Evolutionary conservation across 176 grass and related monocot genomes (phyloP), one percentile per base, ranked within the genome.

Genomic region (Thalia dealbata): DNA sequence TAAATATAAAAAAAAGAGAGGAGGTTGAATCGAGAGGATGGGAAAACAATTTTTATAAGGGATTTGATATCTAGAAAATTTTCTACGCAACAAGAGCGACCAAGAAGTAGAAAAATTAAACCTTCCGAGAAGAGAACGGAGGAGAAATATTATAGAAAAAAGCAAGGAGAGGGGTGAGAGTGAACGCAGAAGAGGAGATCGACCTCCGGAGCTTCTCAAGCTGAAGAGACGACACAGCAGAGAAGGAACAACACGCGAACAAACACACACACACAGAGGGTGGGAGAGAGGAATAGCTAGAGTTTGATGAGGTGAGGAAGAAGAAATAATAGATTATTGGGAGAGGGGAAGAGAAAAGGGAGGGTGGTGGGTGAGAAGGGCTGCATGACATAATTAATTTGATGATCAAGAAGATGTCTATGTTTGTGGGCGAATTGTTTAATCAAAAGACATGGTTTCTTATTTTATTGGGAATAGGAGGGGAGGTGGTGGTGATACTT

Each of bases 121-220:
- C 23, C 19, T 21, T n/a, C n/a, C n/a, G n/a, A n/a, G n/a, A 3
- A 9, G 13, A 43, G 24, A 22, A 0, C 32, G 14, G 27, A 30
- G 35, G 79, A 72, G 58, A 63, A 76, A n/a, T n/a, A n/a, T n/a
- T 70, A 80, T 66, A 68, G 78, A 84, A 75, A 71, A n/a, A n/a
- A n/a, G n/a, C n/a, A n/a, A 15, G 44, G 64, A 67, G 64, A 67
- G 19, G 73, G 50, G n/a, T n/a, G n/a, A 67, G 76, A 52, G 73
- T 79, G 72, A n/a, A n/a, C 52, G 69, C 25, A 30, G 38, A 63
- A 73, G 72, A 62, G 29, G 62, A 30, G 30, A 24, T 2, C 26
- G 30, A 24, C 12, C 26, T 68, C 14, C 10, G 32, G 15, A 56
- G 69, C 73, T 69, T 29, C 29, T 16, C 23, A 11, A 30, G 18